Evolutionary conservation across 2,329 filamentous ascomycete species (phyloP).

Genomic region (Colletotrichum eleusines): DNA sequence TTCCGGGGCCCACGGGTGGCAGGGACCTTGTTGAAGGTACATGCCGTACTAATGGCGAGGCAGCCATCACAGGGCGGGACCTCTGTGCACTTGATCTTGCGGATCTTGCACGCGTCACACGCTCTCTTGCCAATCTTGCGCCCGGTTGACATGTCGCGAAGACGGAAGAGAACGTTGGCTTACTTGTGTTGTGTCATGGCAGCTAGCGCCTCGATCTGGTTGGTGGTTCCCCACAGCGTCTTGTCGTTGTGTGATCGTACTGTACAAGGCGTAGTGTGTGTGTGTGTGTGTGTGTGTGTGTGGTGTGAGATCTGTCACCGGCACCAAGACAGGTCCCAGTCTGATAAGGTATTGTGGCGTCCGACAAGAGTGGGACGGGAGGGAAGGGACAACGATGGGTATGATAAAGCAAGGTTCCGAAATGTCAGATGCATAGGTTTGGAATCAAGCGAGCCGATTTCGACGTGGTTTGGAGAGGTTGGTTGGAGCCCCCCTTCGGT

Average conservation of each 20-base stretch:
- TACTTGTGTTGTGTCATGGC: conserved; percentile 35
- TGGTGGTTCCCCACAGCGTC: neutral
- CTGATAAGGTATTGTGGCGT: neutral
- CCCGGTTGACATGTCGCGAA: conserved; percentile 42
- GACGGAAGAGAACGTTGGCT: conserved; percentile 25
- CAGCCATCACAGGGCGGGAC: conserved; percentile 61
- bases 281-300: too few species aligned
- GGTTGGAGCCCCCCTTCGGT: neutral
- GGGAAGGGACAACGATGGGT: conserved; percentile 3
- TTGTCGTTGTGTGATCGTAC: neutral
- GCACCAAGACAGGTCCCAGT: conserved; percentile 9
- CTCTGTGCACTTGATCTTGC: conserved; percentile 65
- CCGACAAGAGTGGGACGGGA: neutral
- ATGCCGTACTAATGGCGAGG: conserved; percentile 57
- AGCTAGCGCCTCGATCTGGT: conserved; percentile 12
- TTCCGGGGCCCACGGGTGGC: conserved; percentile 60
- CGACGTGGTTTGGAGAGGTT: conserved; percentile 12
- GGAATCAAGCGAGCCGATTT: conserved; percentile 11
- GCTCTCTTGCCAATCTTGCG: conserved; percentile 55
- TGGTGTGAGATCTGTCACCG: conserved; percentile 11
- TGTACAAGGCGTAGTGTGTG: conserved; percentile 3
- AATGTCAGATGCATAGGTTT: conserved; percentile 11
- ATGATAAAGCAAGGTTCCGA: conserved; percentile 24
- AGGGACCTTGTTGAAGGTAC: conserved; percentile 62
- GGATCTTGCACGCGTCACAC: conserved; percentile 65